phyloP scores from a whole-genome alignment of 176 grass and related monocot species.

The Themeda triandra region DNA sequence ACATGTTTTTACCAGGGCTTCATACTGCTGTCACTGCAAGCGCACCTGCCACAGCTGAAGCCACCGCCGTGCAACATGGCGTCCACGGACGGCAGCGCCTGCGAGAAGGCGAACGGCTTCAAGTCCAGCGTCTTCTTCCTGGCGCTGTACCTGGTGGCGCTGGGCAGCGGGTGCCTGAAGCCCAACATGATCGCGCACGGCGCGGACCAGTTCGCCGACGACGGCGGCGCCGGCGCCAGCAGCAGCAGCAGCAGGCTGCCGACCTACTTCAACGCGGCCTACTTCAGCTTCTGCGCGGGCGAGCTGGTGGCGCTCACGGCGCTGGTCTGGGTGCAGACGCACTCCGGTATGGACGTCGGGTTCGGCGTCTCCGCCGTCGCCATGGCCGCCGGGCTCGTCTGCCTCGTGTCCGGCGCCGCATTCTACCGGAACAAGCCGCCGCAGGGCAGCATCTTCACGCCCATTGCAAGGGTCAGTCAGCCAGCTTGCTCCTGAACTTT shows the following conservation, averaged over 20 bases:
- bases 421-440: conserved; percentile 87
- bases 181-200: conserved; percentile 99
- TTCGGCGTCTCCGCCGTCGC: conserved; percentile 69
- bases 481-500: not conserved
- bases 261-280: conserved; percentile 98
- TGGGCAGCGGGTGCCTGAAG: conserved; percentile 95
- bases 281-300: conserved; percentile 96
- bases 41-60: conserved; percentile 91
- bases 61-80: conserved; percentile 88
- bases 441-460: conserved; percentile 84
- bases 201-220: conserved; percentile 69
- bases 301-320: conserved; percentile 82
- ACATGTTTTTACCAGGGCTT: conserved; percentile 53
- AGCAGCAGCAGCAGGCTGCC: conserved; percentile 58
- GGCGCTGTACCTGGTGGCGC: conserved; percentile 85
- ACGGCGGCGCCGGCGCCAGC: too few relatives aligned
- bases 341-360: conserved; percentile 91
- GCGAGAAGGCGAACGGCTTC: conserved; percentile 65
- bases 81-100: too few relatives aligned
- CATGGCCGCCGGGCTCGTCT: conserved; percentile 69
- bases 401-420: conserved; percentile 56
- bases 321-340: conserved; percentile 95
- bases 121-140: conserved; percentile 71
- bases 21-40: conserved; percentile 85
- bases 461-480: conserved; percentile 63